Evolutionary conservation across 768 basidiomycete species (phyloP), one percentile per base, ranked within the genome.

Genomic region (Infundibulicybe gibba): DNA sequence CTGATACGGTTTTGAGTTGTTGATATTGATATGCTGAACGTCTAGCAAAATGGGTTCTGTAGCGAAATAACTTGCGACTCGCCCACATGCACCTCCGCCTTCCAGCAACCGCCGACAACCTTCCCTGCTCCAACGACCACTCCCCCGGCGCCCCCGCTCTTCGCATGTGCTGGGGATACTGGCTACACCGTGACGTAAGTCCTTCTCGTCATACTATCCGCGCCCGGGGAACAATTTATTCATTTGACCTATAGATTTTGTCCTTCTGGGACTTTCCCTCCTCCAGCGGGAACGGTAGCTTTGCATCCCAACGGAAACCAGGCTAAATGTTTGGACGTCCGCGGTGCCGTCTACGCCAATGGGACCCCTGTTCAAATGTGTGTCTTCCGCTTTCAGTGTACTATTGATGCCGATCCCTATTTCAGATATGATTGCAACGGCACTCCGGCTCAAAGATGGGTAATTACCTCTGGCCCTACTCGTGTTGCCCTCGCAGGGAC

Each of bases 341-440:
- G 57, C 11, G 68, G 58, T 1, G 59, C 53, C 4, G 52, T 50
- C 0, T 59, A 47, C 12, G 54, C 50, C 3, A 63, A 69, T 40
- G 66, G 65, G 5, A 68, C 64, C 2, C 58, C 61, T 5, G 66
- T 69, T 16, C 65, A 67, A 40, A 61, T 69, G 64, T 67, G 46
- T 11, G 57, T 38, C n/a, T n/a, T n/a, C n/a, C n/a, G n/a, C n/a
- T n/a, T n/a, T n/a, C n/a, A n/a, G n/a, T n/a, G n/a, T n/a, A n/a
- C n/a, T n/a, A n/a, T n/a, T n/a, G n/a, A n/a, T n/a, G n/a, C 25
- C 8, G 25, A 25, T 25, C 8, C 25, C 25, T 3, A 3, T 25
- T 25, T 3, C 44, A 66, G 65, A 11, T 66, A 61, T 43, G 65
- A 68, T 31, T 68, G 66, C 45, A 66, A 68, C 33, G 61, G 61